Conservation (phyloP, 805 yeast genomes). For the Dipodascus geniculatus region DNA sequence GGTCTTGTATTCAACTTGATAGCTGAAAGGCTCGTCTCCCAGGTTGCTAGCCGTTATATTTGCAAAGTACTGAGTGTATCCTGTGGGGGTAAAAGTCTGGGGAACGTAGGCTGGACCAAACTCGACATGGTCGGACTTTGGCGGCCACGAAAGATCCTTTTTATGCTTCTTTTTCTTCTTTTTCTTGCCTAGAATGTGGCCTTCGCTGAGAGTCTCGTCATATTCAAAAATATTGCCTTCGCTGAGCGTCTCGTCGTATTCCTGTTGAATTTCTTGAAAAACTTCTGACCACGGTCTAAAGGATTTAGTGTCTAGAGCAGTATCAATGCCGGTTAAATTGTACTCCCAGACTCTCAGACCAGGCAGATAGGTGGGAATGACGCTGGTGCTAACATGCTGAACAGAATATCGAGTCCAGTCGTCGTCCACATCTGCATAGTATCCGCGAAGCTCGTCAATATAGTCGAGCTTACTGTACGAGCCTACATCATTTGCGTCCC, state of each 20-base stretch:
- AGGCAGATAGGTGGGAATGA: conserved; percentile 78
- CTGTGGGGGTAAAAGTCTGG: conserved; percentile 61
- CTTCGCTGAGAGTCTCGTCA: neutral
- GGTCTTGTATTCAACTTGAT: conserved; percentile 58
- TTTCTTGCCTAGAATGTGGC: conserved; percentile 2
- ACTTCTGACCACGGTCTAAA: conserved; percentile 45
- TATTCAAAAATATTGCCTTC: neutral
- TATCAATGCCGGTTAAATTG: conserved; percentile 47
- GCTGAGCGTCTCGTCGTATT: conserved; percentile 12
- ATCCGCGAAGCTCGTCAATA: conserved; percentile 44
- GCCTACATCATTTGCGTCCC: conserved; percentile 35
- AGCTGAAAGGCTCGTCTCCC: conserved; percentile 35
- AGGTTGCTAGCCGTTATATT: conserved; percentile 43
- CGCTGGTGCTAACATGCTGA: conserved; percentile 61
- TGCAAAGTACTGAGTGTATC: conserved; percentile 64
- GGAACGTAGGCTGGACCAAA: conserved; percentile 69
- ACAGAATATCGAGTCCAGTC: conserved; percentile 48
- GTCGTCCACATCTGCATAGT: conserved; percentile 35
- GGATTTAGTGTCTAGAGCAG: conserved; percentile 8
- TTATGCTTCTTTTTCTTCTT: conserved; percentile 19
- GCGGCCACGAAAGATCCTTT: conserved; percentile 50
- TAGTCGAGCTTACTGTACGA: conserved; percentile 58
- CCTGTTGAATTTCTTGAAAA: conserved; percentile 36
- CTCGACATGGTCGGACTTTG: conserved; percentile 33
- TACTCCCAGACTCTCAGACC: conserved; percentile 81